Evolutionary conservation across 2,329 filamentous ascomycete species (phyloP), one percentile per base, ranked within the genome.

Genomic region (Venturia nashicola): DNA sequence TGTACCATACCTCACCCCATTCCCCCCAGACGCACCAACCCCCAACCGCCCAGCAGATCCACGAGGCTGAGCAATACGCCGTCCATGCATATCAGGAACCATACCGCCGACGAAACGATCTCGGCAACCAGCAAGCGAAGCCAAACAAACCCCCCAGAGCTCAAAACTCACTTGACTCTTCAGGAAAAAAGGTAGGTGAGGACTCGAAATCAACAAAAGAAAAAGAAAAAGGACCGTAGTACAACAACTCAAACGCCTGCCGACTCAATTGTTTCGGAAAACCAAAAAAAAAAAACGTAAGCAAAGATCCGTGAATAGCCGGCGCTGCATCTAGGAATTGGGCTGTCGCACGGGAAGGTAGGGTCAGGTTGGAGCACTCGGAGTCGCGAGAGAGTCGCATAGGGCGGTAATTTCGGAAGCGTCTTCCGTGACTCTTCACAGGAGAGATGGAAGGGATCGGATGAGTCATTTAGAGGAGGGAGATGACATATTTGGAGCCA

Each of bases 1-100:
- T 27, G 2, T 20, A 36, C 51, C 27, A 55, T 5, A n/a, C 27
- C 5, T 23, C 46, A 20, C 20, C 46, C 20, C 27, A 57, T 27
- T 27, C 32, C 27, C 51, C 14, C 27, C 27, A 27, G 32, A 7
- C 51, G 32, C 51, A 7, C 51, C 51, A 20, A 34, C 27, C 32
- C 51, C 51, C 27, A 57, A 57, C 27, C 51, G 51, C 34, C 27
- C 51, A 57, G 51, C 51, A n/a, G 51, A 57, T n/a, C 51, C 51
- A 20, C 51, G 51, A 57, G 51, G 51, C 51, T 57, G 51, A 57
- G 51, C 51, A 57, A 57, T 57, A 36, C 32, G 51, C 20, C 51
- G 51, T 57, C 51, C 51, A 57, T 57, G 51, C 51, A 57, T 27
- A 57, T 57, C 39, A 57, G 51, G 36, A 32, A 27, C 51, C 51